Base-by-base conservation (phyloP, 345 rosid genomes). In the Dovyalis caffra region DNA sequence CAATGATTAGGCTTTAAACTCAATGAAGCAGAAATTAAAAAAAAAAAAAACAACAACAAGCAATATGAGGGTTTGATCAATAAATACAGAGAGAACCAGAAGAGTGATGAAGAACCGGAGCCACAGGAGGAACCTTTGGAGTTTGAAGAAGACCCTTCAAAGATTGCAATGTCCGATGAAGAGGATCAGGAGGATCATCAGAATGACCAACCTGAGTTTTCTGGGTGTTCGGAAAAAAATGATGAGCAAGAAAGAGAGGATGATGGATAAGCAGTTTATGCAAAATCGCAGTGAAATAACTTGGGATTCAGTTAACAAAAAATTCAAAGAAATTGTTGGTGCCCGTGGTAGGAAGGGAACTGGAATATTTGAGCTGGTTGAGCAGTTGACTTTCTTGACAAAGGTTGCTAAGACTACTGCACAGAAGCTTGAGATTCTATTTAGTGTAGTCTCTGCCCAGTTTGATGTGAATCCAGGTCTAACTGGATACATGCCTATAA, bases 401-500 rank as follows among this genome's bases (percentile, higher is more conserved):
- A 91, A 78, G 89, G 92, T 95, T 78, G 97, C 99, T 33, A 95
- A 90, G 87, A 95, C 99, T 76, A 97, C 99, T 66, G 95, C 97
- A 3, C 99, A 95, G 88, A 95, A 95, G 84, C 90, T 95, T 70
- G 89, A 95, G 85, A 95, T 95, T 74, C 90, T 92, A 73, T 91
- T 95, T 71, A 90, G 91, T 74, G 92, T 95, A 37, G 84, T 95
- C 49, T 92, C 99, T 25, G 97, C 98, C 2, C 99, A 92, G 73
- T 95, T 95, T 82, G 99, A 95, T 85, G 97, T 95, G 45, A 92
- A 89, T 72, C 99, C 99, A 0, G 98, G 97, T 70, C 91, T 92
- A 63, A 92, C 80, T 43, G 98, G 99, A 10, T 92, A 91, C 83
- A 95, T 95, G 97, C 99, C 99, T 11, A 92, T 95, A 78, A 86